Base-by-base conservation (phyloP, 1,139 yeast species). In the Suhomyces atakaporum region DNA sequence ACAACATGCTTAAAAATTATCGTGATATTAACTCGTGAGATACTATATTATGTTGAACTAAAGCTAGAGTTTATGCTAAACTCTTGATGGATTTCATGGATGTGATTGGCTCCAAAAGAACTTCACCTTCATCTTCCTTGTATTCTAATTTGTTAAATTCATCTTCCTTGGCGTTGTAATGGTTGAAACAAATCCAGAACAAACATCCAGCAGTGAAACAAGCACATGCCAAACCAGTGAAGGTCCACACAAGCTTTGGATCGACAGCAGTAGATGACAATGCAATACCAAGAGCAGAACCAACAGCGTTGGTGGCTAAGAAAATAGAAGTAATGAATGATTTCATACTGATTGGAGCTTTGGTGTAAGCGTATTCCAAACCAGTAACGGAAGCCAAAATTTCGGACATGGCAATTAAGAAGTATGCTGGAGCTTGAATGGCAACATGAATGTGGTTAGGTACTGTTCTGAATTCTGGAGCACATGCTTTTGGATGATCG, bases 341-440 rank as follows among this genome's bases (percentile, higher is more conserved):
- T 38, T 51, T 51, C 56, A 51, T 51, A 28, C 42, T 40, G 11
- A 36, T 43, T 4, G 56, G 56, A 2, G 56, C 56, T 43, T 50
- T 50, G 18, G 56, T 51, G 44, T 51, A 51, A 2, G 56, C 56
- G 33, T 51, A 51, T 30, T 51, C 56, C 43, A 50, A 47, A 19
- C 56, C 56, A 12, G 56, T 50, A 28, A 50, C 41, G 20, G 54
- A 50, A 15, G 56, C 55, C 38, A 50, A 46, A 25, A 53, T 51
- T 36, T 53, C 57, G 7, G 55, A 49, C 25, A 50, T 41, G 23
- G 49, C 56, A 40, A 50, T 46, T 40, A 52, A 43, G 15, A 48
- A 36, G 36, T 52, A 52, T 1, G 54, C 54, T 3, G 56, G 55
- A 7, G 47, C 42, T 31, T 52, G 55, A 25, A 46, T 41, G 18